phyloP scores from a whole-genome alignment of 176 grass and related monocot genomes.

The Eremochloa ophiuroides region DNA sequence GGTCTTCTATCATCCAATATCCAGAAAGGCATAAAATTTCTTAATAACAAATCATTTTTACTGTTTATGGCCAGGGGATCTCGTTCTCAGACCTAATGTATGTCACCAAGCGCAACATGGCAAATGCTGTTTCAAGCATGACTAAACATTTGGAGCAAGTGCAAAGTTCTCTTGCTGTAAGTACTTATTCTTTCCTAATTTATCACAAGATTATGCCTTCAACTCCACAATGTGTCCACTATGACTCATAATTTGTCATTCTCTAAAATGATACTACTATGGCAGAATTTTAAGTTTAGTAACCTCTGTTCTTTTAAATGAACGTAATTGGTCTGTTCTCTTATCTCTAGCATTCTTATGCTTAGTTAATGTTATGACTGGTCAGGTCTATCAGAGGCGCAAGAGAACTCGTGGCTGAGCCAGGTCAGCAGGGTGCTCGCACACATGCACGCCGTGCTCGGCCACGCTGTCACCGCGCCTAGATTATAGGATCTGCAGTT shows the following conservation, averaged over 20 bases:
- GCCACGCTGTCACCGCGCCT: no score
- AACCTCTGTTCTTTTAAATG: no score
- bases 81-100: constrained; percentile 94
- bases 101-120: constrained; percentile 90
- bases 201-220: not conserved
- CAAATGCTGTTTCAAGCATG: constrained; percentile 86
- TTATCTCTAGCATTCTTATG: no score
- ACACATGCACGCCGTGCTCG: no score
- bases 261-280: no score
- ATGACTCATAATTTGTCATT: not conserved
- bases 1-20: not conserved
- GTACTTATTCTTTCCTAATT: constrained; percentile 21
- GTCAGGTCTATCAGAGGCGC: no score
- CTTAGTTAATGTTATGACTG: no score
- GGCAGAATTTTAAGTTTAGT: no score
- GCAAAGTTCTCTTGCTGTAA: constrained; percentile 77
- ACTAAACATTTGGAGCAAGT: constrained; percentile 94
- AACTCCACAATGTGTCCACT: not conserved
- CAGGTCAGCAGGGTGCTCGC: no score
- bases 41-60: not conserved
- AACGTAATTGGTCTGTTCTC: no score
- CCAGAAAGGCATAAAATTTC: not conserved
- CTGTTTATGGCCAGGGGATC: constrained; percentile 51
- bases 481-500: no score
- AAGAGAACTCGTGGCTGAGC: no score